phyloP scores from a whole-genome alignment of 345 rosid genomes.

The Salix dunnii region DNA sequence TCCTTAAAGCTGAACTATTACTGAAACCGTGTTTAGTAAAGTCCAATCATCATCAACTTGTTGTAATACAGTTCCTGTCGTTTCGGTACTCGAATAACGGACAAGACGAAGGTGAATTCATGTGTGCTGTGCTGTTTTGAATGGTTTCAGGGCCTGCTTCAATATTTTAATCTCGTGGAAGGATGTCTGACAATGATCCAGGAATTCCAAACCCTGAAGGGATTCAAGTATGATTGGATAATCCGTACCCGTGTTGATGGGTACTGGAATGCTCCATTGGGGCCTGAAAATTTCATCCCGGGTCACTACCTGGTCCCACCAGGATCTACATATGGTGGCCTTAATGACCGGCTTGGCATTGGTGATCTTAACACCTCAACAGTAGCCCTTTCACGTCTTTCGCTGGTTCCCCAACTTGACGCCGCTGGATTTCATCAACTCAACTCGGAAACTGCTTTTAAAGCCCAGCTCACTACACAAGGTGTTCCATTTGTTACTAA shows the following conservation, averaged over 20 bases:
- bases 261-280: conserved; percentile 69
- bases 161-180: conserved; percentile 77
- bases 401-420: conserved; percentile 67
- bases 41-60: not conserved
- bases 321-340: conserved; percentile 86
- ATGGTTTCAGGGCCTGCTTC: conserved; percentile 64
- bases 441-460: conserved; percentile 84
- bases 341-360: conserved; percentile 86
- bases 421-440: conserved; percentile 46
- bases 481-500: conserved; percentile 38
- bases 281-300: conserved; percentile 52
- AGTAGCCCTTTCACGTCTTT: conserved; percentile 76
- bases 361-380: conserved; percentile 60
- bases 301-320: conserved; percentile 68
- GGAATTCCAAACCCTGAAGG: conserved; percentile 43
- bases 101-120: not conserved
- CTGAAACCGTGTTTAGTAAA: not conserved
- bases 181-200: conserved; percentile 72
- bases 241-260: conserved; percentile 92
- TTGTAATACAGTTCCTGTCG: not conserved
- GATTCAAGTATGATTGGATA: conserved; percentile 83
- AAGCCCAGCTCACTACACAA: conserved; percentile 62
- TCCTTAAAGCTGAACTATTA: no score
- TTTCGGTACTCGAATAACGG: not conserved
- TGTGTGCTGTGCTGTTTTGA: not conserved